Base-by-base conservation (phyloP, 805 yeast species). In the Cyberlindnera lachancei region DNA sequence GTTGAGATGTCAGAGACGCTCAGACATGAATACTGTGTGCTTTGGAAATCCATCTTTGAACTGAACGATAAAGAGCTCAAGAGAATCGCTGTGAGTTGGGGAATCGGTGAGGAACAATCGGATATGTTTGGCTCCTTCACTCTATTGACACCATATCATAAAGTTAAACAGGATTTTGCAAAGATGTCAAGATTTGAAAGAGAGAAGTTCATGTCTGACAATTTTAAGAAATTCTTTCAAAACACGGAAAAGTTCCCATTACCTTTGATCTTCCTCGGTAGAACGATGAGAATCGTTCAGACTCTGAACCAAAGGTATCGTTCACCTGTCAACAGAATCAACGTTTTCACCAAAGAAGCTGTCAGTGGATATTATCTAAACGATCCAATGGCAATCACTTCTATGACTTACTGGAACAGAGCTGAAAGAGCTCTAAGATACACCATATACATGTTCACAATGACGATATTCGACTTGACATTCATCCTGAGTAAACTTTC, bases 241-340 rank as follows among this genome's bases (percentile, higher is more conserved):
- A 85, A 80, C 50, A 66, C 78, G 6, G 70, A 70, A 29, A 70
- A 70, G 52, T 75, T 83, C 48, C 94, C 94, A 3, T 55, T 75
- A 38, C 75, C 74, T 28, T 53, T 82, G 33, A 63, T 78, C 14
- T 81, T 82, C 44, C 56, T 83, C 6, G 73, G 80, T 34, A 59
- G 90, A 46, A 66, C 83, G 9, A 78, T 80, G 80, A 61, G 88
- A 38, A 80, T 82, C 62, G 68, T 83, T 31, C 90, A 81, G 50
- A 76, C 75, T 16, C 55, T 79, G 41, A 82, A 83, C 51, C 74
- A 73, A 42, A 59, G 59, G 22, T 72, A 70, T 50, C 84, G 79
- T 4, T 71, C 85, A 12, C 90, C 88, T 0, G 79, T 80, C n/a
- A 82, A 82, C 51, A 63, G 92, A 36, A 57, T 82, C 42, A 76